Percentiles rank a stretch among this genome's conserved stretches.
Conservation (phyloP, 805 yeast genomes). For the Candida khao-thaluensis region DNA sequence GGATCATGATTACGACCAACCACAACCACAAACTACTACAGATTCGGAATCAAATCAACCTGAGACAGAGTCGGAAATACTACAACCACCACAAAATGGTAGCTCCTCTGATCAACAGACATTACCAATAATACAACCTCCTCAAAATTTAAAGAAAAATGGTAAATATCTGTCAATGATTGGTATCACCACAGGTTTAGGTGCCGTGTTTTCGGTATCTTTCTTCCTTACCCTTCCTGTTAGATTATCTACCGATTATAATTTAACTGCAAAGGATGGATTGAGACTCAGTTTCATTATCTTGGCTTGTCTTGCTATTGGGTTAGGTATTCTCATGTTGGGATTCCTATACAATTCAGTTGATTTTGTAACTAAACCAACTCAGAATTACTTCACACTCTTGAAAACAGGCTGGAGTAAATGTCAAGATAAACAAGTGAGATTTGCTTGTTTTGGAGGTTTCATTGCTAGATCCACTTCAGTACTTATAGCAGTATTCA, state of each 20-base stretch:
- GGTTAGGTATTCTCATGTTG: constrained; percentile 38
- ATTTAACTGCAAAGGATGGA: constrained; percentile 34
- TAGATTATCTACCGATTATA: constrained; percentile 38
- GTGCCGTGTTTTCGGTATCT: constrained; percentile 63
- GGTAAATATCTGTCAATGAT: constrained; percentile 61
- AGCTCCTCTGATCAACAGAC: no score
- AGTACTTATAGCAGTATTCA: constrained; percentile 55
- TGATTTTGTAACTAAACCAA: constrained; percentile 21
- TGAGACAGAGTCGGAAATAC: not conserved
- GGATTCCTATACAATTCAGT: constrained; percentile 45
- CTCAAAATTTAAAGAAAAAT: constrained; percentile 12
- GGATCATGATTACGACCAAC: not conserved
- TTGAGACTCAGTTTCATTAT: constrained; percentile 49
- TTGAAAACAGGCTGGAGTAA: constrained; percentile 45
- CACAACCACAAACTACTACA: not conserved
- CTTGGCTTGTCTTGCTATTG: constrained; percentile 44
- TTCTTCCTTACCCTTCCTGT: constrained; percentile 58
- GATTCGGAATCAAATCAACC: not conserved
- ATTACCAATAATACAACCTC: not conserved
- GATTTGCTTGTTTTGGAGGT: constrained; percentile 54
- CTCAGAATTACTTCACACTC: constrained; percentile 21
- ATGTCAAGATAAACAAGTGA: constrained; percentile 45
- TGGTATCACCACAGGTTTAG: constrained; percentile 63
- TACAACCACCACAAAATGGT: no score
- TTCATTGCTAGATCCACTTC: constrained; percentile 65